A percentile compares a stretch with the other conserved stretches of the same genome.
These are phyloP conservation scores for Metschnikowia gruessii DNA, from an alignment of 805 yeast species.

Conservation along the genomic window DNA sequence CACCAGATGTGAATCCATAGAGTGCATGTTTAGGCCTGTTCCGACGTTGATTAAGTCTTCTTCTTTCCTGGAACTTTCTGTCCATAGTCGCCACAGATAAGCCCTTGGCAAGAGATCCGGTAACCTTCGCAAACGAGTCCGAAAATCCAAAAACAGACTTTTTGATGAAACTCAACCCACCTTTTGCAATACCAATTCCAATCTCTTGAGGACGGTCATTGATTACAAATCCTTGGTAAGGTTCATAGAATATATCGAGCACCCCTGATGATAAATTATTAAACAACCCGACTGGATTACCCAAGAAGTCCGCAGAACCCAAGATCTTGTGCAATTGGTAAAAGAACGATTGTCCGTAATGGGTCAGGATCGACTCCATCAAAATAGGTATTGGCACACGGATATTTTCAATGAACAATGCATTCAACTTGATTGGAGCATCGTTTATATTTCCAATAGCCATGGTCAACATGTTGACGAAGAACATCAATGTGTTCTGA, in stretches of 20 bases:
- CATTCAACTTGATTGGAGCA: constrained; percentile 89
- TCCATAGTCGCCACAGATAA: constrained; percentile 89
- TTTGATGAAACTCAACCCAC: constrained; percentile 89
- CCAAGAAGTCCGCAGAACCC: constrained; percentile 95
- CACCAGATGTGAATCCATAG: constrained; percentile 81
- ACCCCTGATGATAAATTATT: constrained; percentile 93
- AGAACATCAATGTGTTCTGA: constrained; percentile 67
- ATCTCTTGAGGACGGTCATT: constrained; percentile 95
- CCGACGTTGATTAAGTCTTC: constrained; percentile 70
- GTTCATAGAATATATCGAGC: constrained; percentile 94
- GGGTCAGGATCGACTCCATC: constrained; percentile 67
- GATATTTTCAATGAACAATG: constrained; percentile 82
- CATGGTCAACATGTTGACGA: constrained; percentile 87
- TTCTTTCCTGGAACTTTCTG: constrained; percentile 73
- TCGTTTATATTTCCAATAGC: constrained; percentile 96
- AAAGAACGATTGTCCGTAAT: constrained; percentile 87
- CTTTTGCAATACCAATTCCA: constrained; percentile 94
- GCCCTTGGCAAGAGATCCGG: constrained; percentile 95
- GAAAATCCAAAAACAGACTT: constrained; percentile 94
- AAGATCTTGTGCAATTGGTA: constrained; percentile 88
- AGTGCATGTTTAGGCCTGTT: constrained; percentile 83
- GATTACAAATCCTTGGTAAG: constrained; percentile 91
- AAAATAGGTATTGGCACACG: constrained; percentile 80
- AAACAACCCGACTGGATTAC: constrained; percentile 96
- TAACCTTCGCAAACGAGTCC: constrained; percentile 87